Base-by-base conservation (phyloP, 371 early-diverging fungal species). In the Mortierella sp. region DNA sequence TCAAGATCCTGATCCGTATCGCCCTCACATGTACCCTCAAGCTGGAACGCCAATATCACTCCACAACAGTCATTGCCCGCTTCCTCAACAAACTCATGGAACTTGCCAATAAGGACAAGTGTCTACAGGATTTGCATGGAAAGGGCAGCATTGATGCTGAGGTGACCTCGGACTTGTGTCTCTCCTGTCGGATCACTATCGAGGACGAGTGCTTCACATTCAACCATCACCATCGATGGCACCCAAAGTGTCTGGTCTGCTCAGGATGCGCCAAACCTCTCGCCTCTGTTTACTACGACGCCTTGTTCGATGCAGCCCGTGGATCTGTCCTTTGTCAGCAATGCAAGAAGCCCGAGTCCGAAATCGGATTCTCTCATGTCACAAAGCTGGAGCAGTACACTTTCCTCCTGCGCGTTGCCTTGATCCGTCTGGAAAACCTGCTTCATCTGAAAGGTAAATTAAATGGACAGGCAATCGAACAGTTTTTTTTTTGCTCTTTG, bases 301-400 rank as follows among this genome's bases (percentile, higher is more conserved):
- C 94, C 0, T 91, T 82, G 27, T 90, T 92, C 71, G 90, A 92
- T 81, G 12, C 76, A 55, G 81, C 72, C 29, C 84, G 78, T 24
- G 91, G 84, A 21, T 80, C 70, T 48, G 87, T 94, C 21, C 88
- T 81, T 71, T 96, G 93, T 78, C 89, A 87, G 76, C 70, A 94
- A 93, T 79, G 91, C 90, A 70, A 89, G 85, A 87, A 83, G 79
- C 91, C 81, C 29, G 92, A 78, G 7, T 82, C 88, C 8, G 63
- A 74, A 24, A 87, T 88, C 14, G 95, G 91, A 49, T 95, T 97
- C 70, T 91, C 93, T 79, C 90, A 92, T 78, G 94, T 97, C 6
- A 93, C 98, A n/a, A 95, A 95, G 81, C 91, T 98, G 18, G 93
- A 97, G 75, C 97, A 98, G 85, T 98, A 97, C 80, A 94, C 96